Percentiles rank a stretch among this genome's conserved stretches.
These are phyloP conservation scores for Tylopilus balloui DNA, from an alignment of 768 basidiomycete genomes.

Conservation along the genomic window DNA sequence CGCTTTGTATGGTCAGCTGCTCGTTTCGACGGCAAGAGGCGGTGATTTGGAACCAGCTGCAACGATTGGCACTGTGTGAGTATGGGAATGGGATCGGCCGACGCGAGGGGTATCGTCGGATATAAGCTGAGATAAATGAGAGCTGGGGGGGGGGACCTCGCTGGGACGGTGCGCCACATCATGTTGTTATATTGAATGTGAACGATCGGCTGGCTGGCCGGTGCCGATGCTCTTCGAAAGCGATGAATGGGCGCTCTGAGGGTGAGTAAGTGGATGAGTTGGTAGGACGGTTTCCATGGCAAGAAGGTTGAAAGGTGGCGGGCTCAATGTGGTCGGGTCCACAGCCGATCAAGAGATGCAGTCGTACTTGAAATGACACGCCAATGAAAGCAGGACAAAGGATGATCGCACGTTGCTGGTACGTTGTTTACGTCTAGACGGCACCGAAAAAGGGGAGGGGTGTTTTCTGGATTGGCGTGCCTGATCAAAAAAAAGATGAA, in stretches of 20 bases:
- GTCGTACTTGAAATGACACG: slow-evolving; percentile 25
- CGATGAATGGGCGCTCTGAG: slow-evolving; percentile 7
- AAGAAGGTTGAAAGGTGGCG: slow-evolving; percentile 17
- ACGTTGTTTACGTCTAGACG: slow-evolving; percentile 28
- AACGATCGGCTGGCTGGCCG: slow-evolving; percentile 1
- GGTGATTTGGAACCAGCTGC: slow-evolving; percentile 10
- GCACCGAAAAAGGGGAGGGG: slow-evolving; percentile 31
- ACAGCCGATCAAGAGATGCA: slow-evolving; percentile 27
- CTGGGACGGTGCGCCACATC: slow-evolving; percentile 12
- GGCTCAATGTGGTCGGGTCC: slow-evolving; percentile 14
- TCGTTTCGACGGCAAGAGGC: slow-evolving; percentile 2
- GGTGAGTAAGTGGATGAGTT: slow-evolving; percentile 2
- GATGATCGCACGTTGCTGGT: slow-evolving; percentile 28
- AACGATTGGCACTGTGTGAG: neutral
- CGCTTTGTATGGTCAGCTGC: neutral
- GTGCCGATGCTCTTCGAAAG: neutral
- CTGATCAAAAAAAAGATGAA: slow-evolving; percentile 24
- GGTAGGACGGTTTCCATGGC: slow-evolving; percentile 28
- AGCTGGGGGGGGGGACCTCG: slow-evolving; percentile 7
- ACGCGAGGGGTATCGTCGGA: slow-evolving; percentile 17
- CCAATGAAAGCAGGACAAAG: slow-evolving; percentile 15
- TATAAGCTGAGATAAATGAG: slow-evolving; percentile 15
- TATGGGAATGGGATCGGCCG: slow-evolving; percentile 16
- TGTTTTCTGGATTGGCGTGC: slow-evolving; percentile 22
- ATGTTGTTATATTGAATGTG: slow-evolving; percentile 5